A percentile compares a stretch with the other conserved stretches of the same genome.
phyloP scores from a whole-genome alignment of 768 basidiomycete species.

The Strobilomyces dryophilus region DNA sequence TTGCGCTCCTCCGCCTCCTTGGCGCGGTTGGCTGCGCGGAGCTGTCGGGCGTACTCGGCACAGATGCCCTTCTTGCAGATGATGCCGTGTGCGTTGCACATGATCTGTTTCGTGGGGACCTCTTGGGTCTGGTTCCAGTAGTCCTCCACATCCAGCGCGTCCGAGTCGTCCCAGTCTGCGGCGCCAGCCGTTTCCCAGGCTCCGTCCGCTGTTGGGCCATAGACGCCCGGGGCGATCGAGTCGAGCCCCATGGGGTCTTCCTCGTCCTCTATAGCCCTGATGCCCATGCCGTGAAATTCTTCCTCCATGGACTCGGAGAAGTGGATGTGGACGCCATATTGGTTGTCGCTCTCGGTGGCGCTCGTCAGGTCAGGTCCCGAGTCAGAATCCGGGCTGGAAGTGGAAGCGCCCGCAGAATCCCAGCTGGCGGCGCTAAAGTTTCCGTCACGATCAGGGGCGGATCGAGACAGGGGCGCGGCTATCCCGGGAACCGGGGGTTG shows the following conservation, averaged over 20 bases:
- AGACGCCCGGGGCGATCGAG: conserved; percentile 22
- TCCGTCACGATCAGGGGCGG: conserved; percentile 4
- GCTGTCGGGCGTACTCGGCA: conserved; percentile 27
- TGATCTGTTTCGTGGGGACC: conserved; percentile 1
- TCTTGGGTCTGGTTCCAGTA: conserved; percentile 17
- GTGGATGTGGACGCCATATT: conserved; percentile 16
- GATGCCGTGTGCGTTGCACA: conserved; percentile 31
- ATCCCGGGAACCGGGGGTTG: conserved; percentile 9
- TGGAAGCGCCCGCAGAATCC: conserved; percentile 21
- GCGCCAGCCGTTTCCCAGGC: conserved; percentile 1
- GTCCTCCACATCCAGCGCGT: conserved; percentile 19
- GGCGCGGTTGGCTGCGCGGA: conserved; percentile 16
- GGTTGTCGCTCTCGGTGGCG: conserved; percentile 24
- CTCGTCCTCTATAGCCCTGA: conserved; percentile 13
- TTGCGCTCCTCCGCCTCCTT: conserved; percentile 18
- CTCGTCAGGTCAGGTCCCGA: conserved; percentile 21
- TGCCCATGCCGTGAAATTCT: conserved; percentile 25
- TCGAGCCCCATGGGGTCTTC: conserved; percentile 18
- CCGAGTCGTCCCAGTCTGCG: conserved; percentile 15
- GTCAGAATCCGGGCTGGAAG: conserved; percentile 27
- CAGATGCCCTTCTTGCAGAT: conserved; percentile 38
- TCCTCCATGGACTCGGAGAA: conserved; percentile 27
- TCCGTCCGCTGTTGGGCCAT: not conserved
- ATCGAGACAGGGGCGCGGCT: not conserved
- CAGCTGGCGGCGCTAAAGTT: conserved; percentile 18